Evolutionary conservation across 169 alveolate species (phyloP), one percentile per base, ranked within the genome.

Genomic region (Plasmodium vinckei): DNA sequence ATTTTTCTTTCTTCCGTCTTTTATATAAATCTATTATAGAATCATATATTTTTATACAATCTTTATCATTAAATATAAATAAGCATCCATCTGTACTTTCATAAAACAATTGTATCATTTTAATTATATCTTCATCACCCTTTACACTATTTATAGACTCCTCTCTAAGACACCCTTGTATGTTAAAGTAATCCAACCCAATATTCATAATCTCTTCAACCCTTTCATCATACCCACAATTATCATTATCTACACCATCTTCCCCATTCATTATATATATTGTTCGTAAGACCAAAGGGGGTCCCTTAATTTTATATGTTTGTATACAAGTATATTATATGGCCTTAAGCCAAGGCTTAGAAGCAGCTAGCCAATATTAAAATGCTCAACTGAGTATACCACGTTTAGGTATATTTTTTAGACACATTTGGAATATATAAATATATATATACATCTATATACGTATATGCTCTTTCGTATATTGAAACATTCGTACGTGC

Each of bases 1-100:
- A 79, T 53, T 64, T 79, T 15, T 79, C 89, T 54, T 67, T 67
- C 21, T 67, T 79, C 65, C 70, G 27, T 27, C 60, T 79, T 65
- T 79, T 79, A 21, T 51, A 70, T 5, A 79, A 12, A 59, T 79
- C 82, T 67, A 79, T 47, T 2, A 79, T 79, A 21, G 71, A 67
- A 17, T 23, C 71, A 47, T 67, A 79, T 21, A 79, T 21, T 59
- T 79, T 79, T 39, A 79, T 33, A 4, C 72, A 33, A 23, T 67
- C 89, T 57, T 53, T 79, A 21, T 79, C 89, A 61, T 67, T 65
- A 67, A 79, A 67, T 5, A 79, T 27, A 53, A 79, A 79, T 79
- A 79, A 59, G 44, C 82, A 79, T 9, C 68, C 89, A 10, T 79
- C 89, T 54, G 65, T 47, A 25, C 49, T 51, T 13, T 51, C 44